A percentile compares a stretch with the other conserved stretches of the same genome.
Conservation (phyloP, 139 green algal species). For the Chlorella sp. region DNA sequence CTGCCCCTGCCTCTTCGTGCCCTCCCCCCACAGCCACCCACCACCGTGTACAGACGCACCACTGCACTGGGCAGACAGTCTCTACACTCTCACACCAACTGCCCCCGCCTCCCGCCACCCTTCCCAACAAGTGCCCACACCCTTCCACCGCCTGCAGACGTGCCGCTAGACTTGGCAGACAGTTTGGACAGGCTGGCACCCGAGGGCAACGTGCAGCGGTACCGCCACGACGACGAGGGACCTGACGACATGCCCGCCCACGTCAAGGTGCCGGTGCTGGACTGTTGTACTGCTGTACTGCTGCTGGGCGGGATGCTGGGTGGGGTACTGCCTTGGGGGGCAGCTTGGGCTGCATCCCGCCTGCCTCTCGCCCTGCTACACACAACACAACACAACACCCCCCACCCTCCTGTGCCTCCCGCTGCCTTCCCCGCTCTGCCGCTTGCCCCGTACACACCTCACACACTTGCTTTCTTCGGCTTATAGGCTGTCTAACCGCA, state of each 20-base stretch:
- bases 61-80: no score
- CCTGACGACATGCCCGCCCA: conserved; percentile 55
- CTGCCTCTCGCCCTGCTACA: no score
- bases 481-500: no score
- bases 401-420: no score
- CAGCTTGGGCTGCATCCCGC: no score
- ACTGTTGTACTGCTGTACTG: neutral
- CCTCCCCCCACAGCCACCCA: no score
- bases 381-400: no score
- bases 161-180: conserved; percentile 79
- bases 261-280: neutral
- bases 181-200: conserved; percentile 75
- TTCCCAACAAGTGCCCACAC: no score
- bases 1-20: no score
- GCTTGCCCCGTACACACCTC: neutral
- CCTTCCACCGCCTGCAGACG: conserved; percentile 6
- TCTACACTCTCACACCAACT: no score
- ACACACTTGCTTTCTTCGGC: no score
- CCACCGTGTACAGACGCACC: no score
- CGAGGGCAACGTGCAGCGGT: conserved; percentile 61
- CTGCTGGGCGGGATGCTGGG: neutral
- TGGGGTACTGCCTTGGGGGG: neutral
- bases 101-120: neutral
- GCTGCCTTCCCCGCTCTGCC: neutral
- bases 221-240: conserved; percentile 83